Base-by-base conservation (phyloP, 2,329 filamentous ascomycete genomes). In the Scortechinia acanthostroma region DNA sequence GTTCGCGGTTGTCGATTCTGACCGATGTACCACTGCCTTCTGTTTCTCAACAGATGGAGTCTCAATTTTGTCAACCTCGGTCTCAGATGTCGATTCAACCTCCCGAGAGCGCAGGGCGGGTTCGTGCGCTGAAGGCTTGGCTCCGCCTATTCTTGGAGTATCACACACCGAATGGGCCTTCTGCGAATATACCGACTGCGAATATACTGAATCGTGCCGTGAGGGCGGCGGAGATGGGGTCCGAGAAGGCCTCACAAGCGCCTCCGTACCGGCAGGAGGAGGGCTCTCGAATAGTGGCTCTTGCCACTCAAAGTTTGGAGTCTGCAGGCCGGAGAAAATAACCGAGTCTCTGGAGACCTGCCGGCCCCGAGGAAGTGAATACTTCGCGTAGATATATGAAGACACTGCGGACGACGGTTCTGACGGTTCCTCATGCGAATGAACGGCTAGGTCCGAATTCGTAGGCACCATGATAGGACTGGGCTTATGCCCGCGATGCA, bases 381-480 rank as follows among this genome's bases (percentile, higher is more conserved):
- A 81, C 43, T 76, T 81, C 15, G 76, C 65, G 50, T 83, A 79
- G 4, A 72, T 76, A 54, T 82, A 82, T 1, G 77, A 75, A 0
- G 74, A 66, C 14, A 68, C 66, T 2, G 69, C 64, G 6, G 35
- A 40, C 10, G 17, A 19, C 13, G 35, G 10, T 13, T 13, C 14
- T 13, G 35, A 40, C 13, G 35, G 35, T 10, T 40, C 35, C 10
- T 19, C 35, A 6, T 10, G 6, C 6, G 35, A 40, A 6, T 13
- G 35, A 10, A 17, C 17, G 20, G 35, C 20, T 53, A 35, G 28
- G 6, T 40, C 35, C 6, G 35, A 15, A 10, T 13, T 6, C 35
- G 17, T 13, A 6, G 35, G 35, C 6, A 40, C 10, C 6, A 40
- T 6, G 20, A 40, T 40, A 15, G 35, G 35, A 6, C 10, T 19